phyloP scores from a whole-genome alignment of 192 early-diverging fungal species.

The Dimargaris verticillata region DNA sequence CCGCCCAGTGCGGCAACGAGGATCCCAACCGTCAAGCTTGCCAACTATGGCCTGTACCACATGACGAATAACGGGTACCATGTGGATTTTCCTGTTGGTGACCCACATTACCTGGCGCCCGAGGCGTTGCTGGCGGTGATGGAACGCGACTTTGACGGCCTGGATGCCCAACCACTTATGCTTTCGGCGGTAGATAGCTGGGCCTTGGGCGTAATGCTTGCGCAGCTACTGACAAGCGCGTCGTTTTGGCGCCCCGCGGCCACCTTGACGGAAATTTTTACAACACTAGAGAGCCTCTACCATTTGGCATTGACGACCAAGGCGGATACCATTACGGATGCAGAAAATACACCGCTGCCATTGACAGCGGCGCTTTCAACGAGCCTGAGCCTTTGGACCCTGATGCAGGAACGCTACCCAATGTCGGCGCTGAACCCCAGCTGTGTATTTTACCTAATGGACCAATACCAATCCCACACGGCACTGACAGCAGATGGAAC shows the following conservation, averaged over 20 bases:
- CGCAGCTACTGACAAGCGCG: slow-evolving; percentile 28
- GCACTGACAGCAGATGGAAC: too few species aligned
- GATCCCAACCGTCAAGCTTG: slow-evolving; percentile 11
- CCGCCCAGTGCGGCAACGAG: not conserved
- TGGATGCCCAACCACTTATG: not conserved
- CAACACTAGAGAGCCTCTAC: not conserved
- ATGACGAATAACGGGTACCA: slow-evolving; percentile 36
- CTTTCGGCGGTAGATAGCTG: slow-evolving; percentile 32
- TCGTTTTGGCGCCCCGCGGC: slow-evolving; percentile 34
- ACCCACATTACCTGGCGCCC: slow-evolving; percentile 28
- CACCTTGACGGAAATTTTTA: slow-evolving; percentile 18
- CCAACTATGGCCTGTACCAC: slow-evolving; percentile 36
- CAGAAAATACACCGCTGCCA: too few species aligned
- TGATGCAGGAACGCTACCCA: too few species aligned
- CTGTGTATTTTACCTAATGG: too few species aligned
- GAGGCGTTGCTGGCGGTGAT: slow-evolving; percentile 9
- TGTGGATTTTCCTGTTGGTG: slow-evolving; percentile 45
- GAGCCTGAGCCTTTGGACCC: too few species aligned
- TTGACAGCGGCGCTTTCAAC: too few species aligned
- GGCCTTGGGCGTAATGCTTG: slow-evolving; percentile 35
- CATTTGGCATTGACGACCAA: not conserved
- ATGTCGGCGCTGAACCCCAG: too few species aligned
- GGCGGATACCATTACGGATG: too few species aligned
- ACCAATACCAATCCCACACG: too few species aligned
- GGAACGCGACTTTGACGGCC: not conserved